Conservation (phyloP, 768 basidiomycete species). For the Tulasnella sp. region DNA sequence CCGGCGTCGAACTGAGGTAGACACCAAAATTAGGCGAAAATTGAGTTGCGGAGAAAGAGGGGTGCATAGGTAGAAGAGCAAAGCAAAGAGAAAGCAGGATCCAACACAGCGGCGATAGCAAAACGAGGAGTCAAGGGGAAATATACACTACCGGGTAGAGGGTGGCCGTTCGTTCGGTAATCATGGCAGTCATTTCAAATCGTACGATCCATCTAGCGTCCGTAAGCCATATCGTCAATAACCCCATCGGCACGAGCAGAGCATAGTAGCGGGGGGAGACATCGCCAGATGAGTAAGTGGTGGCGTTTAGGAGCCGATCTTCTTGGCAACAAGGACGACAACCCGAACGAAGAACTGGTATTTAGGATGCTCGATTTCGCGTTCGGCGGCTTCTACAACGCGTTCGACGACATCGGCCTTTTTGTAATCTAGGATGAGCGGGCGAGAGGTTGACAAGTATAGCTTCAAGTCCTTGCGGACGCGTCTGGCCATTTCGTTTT, state of each 20-base stretch:
- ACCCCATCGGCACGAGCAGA: not conserved
- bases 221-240: not conserved
- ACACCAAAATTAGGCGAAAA: not conserved
- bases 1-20: not conserved
- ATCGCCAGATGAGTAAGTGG: not conserved
- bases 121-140: not conserved
- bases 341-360: not conserved
- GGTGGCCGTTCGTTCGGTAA: not conserved
- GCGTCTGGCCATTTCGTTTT: conserved; percentile 3
- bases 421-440: not conserved
- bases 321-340: not conserved
- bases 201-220: not conserved
- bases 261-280: not conserved
- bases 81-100: not conserved
- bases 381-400: not conserved
- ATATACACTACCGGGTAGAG: not conserved
- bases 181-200: not conserved
- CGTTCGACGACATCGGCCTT: not conserved
- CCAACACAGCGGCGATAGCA: not conserved
- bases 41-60: not conserved
- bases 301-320: not conserved
- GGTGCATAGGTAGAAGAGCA: not conserved
- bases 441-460: not conserved
- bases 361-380: not conserved
- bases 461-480: not conserved